Conservation (phyloP, 306 rosid genomes). For the Vigna unguiculata region DNA sequence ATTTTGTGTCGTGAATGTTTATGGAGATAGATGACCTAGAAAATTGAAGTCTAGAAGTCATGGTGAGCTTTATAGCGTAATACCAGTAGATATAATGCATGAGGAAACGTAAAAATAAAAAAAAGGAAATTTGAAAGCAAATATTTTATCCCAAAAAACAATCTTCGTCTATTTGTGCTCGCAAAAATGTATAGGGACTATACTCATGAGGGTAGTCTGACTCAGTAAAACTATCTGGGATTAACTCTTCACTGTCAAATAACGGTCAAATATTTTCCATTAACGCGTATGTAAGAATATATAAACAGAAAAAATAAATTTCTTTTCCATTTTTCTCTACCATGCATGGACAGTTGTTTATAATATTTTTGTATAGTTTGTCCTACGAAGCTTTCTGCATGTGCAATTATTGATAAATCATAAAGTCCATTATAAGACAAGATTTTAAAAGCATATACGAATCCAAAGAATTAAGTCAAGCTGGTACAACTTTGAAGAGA, state of each 20-base stretch:
- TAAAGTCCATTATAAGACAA: constrained; percentile 9
- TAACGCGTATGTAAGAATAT: background rate
- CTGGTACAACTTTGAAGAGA: constrained; percentile 52
- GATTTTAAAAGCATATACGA: constrained; percentile 35
- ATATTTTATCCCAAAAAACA: background rate
- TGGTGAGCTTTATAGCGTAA: background rate
- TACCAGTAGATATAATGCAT: background rate
- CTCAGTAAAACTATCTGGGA: background rate
- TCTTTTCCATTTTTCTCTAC: constrained; percentile 1
- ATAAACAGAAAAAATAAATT: too few relatives aligned
- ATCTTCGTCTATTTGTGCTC: background rate
- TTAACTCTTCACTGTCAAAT: too few relatives aligned
- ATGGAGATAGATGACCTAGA: background rate
- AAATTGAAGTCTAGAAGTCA: background rate
- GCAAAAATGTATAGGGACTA: background rate
- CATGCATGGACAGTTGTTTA: background rate
- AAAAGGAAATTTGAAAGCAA: background rate
- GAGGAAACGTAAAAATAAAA: background rate
- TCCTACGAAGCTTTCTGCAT: constrained; percentile 36
- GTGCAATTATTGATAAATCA: constrained; percentile 46
- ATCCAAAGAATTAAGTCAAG: constrained; percentile 32
- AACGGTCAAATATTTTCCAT: background rate
- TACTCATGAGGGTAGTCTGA: background rate
- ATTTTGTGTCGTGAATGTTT: background rate
- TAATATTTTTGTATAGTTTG: constrained; percentile 4